Base-by-base conservation (phyloP, 176 grass and related monocot genomes). In the Phyllostachys edulis region DNA sequence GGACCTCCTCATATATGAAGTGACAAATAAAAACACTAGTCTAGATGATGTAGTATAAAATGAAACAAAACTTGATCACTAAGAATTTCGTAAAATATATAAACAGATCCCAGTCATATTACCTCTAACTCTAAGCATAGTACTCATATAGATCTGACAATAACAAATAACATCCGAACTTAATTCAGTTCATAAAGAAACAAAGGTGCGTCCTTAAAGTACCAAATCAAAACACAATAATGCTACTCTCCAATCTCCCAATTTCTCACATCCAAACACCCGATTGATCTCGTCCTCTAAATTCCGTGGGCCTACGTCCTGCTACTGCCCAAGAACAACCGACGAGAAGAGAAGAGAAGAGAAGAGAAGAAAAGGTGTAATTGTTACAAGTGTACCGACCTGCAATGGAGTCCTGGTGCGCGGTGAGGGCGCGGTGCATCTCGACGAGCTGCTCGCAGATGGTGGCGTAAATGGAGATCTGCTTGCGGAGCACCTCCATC, bases 401-500 rank as follows among this genome's bases (percentile, higher is more conserved):
- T 86, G 91, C 84, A 56, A 95, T 89, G 69, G 89, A 87, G 71
- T 98, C 93, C 83, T 95, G 93, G 71, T 94, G 96, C 7, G 88
- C 91, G 41, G 91, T 92, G 69, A 93, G 73, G 37, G 93, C 74
- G 72, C 90, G 90, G 83, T 98, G 96, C 96, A 98, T 98, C 73
- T 98, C 96, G 61, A 95, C 93, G 46, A 98, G 90, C 79, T 93
- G 89, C 83, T 98, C 96, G 82, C 96, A 98, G 67, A 98, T 98
- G 76, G 93, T 92, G 77, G 96, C 91, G 83, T 98, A 98, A 87
- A 97, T 88, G 88, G 94, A 94, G 85, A 97, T 97, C 90, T 97
- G 94, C 82, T 92, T 94, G 23, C 94, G 92, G 77, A 97, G 94
- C 61, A 92, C 88, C 88, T 97, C 94, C 92, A 97, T 94, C 85